A percentile compares a stretch with the other conserved stretches of the same genome.
Evolutionary conservation across 2,329 filamentous ascomycete genomes (phyloP).

Genomic region (Fusarium liriodendri): DNA sequence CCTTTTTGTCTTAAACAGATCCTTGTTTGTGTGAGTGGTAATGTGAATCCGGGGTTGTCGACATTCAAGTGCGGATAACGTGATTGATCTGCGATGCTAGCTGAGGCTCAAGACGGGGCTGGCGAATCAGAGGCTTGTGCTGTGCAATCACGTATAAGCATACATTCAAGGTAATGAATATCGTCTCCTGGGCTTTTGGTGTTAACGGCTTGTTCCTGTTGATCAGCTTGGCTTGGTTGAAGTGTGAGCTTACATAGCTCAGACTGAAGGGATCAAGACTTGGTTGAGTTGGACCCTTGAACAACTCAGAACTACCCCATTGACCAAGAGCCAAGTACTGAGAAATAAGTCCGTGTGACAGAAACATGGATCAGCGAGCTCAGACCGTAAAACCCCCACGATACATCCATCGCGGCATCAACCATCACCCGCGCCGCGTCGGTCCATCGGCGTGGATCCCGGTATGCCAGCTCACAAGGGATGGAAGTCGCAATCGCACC

Average conservation of each 20-base stretch:
- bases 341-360: not conserved
- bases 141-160: slow-evolving; percentile 31
- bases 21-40: not conserved
- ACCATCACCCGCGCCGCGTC: not conserved
- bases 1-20: not conserved
- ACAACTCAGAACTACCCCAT: not conserved
- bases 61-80: slow-evolving; percentile 34
- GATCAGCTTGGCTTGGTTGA: not conserved
- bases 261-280: not conserved
- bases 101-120: slow-evolving; percentile 11
- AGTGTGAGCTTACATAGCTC: not conserved
- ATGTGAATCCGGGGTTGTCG: slow-evolving; percentile 34
- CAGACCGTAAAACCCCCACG: not conserved
- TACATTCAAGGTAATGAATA: slow-evolving; percentile 31
- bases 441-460: slow-evolving; percentile 31
- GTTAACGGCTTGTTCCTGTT: slow-evolving; percentile 12
- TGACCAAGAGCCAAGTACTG: not conserved
- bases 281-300: not conserved
- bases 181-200: not conserved
- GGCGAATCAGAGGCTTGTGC: slow-evolving; percentile 21
- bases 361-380: not conserved
- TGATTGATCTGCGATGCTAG: slow-evolving; percentile 35
- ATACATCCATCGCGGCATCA: not conserved
- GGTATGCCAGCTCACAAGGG: not conserved
- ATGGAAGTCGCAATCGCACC: slow-evolving; percentile 31